phyloP scores from a whole-genome alignment of 495 filamentous ascomycete genomes.

The Cetradonia linearis region DNA sequence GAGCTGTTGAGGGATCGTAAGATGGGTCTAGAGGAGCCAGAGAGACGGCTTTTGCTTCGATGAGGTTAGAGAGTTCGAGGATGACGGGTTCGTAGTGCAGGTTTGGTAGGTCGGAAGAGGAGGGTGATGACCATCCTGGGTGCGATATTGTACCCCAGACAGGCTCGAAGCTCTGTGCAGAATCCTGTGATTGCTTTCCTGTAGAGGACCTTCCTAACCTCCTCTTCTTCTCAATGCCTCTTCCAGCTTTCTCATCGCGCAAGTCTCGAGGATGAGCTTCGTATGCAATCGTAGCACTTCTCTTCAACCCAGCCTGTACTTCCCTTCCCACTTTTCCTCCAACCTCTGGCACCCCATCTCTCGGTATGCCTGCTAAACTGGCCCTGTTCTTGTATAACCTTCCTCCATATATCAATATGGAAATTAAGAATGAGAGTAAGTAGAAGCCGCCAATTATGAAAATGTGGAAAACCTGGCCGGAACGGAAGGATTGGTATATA shows the following conservation, averaged over 20 bases:
- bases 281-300: constrained; percentile 75
- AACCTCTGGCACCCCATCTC: constrained; percentile 61
- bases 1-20: constrained; percentile 28
- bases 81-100: constrained; percentile 76
- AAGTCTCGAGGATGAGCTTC: constrained; percentile 57
- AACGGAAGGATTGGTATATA: constrained; percentile 64
- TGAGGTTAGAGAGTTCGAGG: constrained; percentile 75
- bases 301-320: constrained; percentile 56
- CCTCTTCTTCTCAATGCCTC: constrained; percentile 1
- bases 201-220: neutral
- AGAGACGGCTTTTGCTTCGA: constrained; percentile 85
- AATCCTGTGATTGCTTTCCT: constrained; percentile 6
- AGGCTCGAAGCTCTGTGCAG: constrained; percentile 22
- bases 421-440: constrained; percentile 59
- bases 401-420: constrained; percentile 67
- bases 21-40: constrained; percentile 56
- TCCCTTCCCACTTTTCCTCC: constrained; percentile 68
- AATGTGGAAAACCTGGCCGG: constrained; percentile 61
- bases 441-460: constrained; percentile 76
- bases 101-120: constrained; percentile 60
- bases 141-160: constrained; percentile 76
- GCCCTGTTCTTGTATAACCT: constrained; percentile 82
- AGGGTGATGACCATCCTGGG: constrained; percentile 79
- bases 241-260: constrained; percentile 25
- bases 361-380: constrained; percentile 72